phyloP scores from a whole-genome alignment of 2,329 filamentous ascomycete species.

The Monosporascus ibericus region DNA sequence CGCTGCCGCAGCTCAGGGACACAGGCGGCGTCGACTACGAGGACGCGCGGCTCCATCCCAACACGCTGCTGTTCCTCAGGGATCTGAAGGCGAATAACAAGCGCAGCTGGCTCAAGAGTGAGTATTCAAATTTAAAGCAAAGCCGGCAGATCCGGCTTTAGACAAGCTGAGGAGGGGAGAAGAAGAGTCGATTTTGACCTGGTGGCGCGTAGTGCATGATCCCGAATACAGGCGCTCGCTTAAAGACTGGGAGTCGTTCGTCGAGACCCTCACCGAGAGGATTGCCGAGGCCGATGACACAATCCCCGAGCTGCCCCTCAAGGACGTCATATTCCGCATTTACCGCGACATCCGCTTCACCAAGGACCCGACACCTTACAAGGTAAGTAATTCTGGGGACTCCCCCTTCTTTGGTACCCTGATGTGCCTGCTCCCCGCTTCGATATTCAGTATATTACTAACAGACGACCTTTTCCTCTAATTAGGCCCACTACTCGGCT shows the following conservation, averaged over 20 bases:
- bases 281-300: slow-evolving; percentile 71
- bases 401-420: slow-evolving; percentile 10
- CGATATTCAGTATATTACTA: slow-evolving; percentile 2
- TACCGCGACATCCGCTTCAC: slow-evolving; percentile 82
- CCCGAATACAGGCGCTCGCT: slow-evolving; percentile 71
- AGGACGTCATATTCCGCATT: slow-evolving; percentile 83
- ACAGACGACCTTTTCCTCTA: background rate
- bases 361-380: slow-evolving; percentile 82
- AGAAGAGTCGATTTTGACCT: no score
- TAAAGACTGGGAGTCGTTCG: slow-evolving; percentile 76
- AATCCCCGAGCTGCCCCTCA: slow-evolving; percentile 77
- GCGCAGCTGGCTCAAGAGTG: slow-evolving; percentile 54
- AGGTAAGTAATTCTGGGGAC: slow-evolving; percentile 44
- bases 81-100: slow-evolving; percentile 56
- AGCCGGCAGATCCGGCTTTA: no score
- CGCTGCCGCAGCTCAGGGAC: slow-evolving; percentile 34
- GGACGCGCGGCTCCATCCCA: slow-evolving; percentile 47
- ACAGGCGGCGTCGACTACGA: slow-evolving; percentile 40
- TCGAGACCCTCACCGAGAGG: slow-evolving; percentile 64
- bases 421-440: background rate
- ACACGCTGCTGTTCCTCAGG: slow-evolving; percentile 51
- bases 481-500: slow-evolving; percentile 71
- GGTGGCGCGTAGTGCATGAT: slow-evolving; percentile 59
- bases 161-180: no score
- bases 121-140: slow-evolving; percentile 7